Conservation (phyloP, 441 rosid genomes). For the Viola pubescens region DNA sequence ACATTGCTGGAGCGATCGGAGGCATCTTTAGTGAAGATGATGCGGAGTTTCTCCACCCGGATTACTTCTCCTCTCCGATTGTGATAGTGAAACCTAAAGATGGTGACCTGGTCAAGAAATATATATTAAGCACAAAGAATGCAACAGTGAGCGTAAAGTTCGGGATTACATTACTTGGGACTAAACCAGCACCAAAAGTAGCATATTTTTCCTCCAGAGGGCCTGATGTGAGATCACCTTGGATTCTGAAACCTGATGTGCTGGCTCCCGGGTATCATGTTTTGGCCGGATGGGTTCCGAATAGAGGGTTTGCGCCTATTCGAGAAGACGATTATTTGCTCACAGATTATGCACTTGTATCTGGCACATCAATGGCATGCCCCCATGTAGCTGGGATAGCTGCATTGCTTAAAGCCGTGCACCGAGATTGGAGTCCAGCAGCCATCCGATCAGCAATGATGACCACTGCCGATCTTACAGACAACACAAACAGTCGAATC, state of each 20-base stretch:
- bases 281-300: conserved; percentile 38
- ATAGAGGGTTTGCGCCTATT: conserved; percentile 21
- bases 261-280: conserved; percentile 34
- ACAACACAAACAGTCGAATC: conserved; percentile 23
- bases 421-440: conserved; percentile 35
- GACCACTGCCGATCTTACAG: conserved; percentile 27
- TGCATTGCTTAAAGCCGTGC: conserved; percentile 28
- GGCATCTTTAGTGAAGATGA: conserved; percentile 25
- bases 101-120: conserved; percentile 28
- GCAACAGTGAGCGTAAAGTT: conserved; percentile 32
- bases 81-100: conserved; percentile 19
- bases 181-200: conserved; percentile 34
- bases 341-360: conserved; percentile 24
- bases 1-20: conserved; percentile 27
- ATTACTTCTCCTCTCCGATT: conserved; percentile 24
- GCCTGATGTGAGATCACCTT: conserved; percentile 27
- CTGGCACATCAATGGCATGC: conserved; percentile 43
- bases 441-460: conserved; percentile 41
- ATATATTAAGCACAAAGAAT: conserved; percentile 19
- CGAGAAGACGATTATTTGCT: conserved; percentile 21
- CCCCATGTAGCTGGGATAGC: conserved; percentile 34
- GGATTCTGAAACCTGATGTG: conserved; percentile 44
- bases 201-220: conserved; percentile 33
- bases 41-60: conserved; percentile 12
- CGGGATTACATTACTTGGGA: conserved; percentile 22